A percentile compares a stretch with the other conserved stretches of the same genome.
Conservation (phyloP, 176 grass and related monocot species). For the Neostapfia colusana region DNA sequence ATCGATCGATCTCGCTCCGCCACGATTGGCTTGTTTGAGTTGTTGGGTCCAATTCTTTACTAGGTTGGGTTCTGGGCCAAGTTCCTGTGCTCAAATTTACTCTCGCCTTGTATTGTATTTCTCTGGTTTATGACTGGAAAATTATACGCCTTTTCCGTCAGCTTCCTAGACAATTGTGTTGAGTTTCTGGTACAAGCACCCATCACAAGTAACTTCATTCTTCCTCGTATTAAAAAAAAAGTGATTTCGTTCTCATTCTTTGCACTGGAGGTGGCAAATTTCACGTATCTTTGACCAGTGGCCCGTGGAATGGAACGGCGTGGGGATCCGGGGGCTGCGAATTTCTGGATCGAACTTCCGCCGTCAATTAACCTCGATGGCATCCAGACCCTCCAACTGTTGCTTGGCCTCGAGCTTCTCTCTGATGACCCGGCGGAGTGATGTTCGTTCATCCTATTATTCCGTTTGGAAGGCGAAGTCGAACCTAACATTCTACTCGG, state of each 20-base stretch:
- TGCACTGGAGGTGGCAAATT: background rate
- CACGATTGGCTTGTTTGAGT: background rate
- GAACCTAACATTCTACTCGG: background rate
- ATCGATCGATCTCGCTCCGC: slow-evolving; percentile 9
- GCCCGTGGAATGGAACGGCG: too few species aligned
- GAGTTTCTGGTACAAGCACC: background rate
- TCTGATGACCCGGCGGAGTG: background rate
- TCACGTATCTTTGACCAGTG: too few species aligned
- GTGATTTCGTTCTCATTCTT: background rate
- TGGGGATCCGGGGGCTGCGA: too few species aligned
- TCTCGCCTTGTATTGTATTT: background rate
- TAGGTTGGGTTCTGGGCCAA: background rate
- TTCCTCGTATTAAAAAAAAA: background rate
- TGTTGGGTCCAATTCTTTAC: background rate
- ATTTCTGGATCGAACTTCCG: background rate
- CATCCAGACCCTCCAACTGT: background rate
- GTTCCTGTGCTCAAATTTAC: slow-evolving; percentile 8
- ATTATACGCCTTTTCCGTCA: background rate
- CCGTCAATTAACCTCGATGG: background rate
- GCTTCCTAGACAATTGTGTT: background rate
- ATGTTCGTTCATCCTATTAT: background rate
- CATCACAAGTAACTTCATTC: background rate
- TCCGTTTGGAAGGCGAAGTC: background rate
- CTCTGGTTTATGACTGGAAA: background rate
- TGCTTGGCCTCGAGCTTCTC: background rate